These are phyloP conservation scores for Houttuynia cordata DNA, from an alignment of 164 flowering plant species.

Conservation along the genomic window DNA sequence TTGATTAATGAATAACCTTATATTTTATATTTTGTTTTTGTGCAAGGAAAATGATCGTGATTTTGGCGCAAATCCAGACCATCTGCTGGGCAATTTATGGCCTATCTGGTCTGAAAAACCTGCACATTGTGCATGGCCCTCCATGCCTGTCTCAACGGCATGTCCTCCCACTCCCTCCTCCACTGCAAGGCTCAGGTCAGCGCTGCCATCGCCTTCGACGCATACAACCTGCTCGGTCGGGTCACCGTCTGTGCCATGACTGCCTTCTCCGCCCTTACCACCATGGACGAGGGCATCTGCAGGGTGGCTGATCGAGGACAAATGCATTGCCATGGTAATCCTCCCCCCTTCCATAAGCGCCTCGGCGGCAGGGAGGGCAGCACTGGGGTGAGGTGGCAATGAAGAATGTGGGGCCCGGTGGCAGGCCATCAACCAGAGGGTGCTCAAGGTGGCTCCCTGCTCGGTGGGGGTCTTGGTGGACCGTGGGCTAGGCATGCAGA, in stretches of 20 bases:
- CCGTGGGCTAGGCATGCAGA: constrained; percentile 51
- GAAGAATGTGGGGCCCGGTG: constrained; percentile 45
- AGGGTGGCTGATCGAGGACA: constrained; percentile 47
- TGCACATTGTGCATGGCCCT: constrained; percentile 54
- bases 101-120: too few relatives aligned
- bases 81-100: too few relatives aligned
- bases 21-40: too few relatives aligned
- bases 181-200: constrained; percentile 2
- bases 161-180: constrained; percentile 21
- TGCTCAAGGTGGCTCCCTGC: constrained; percentile 44
- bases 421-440: constrained; percentile 48
- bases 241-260: constrained; percentile 47
- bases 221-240: constrained; percentile 25
- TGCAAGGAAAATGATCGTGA: too few relatives aligned
- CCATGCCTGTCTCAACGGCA: constrained; percentile 35
- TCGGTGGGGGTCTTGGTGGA: constrained; percentile 62
- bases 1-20: too few relatives aligned
- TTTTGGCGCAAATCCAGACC: too few relatives aligned
- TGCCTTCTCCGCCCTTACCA: constrained; percentile 39
- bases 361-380: constrained; percentile 12
- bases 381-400: constrained; percentile 7
- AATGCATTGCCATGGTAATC: constrained; percentile 43
- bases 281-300: constrained; percentile 79
- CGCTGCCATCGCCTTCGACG: constrained; percentile 13
- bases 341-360: constrained; percentile 61